Base-by-base conservation (phyloP, 176 grass and related monocot species). In the Rhynchospora tenuis region DNA sequence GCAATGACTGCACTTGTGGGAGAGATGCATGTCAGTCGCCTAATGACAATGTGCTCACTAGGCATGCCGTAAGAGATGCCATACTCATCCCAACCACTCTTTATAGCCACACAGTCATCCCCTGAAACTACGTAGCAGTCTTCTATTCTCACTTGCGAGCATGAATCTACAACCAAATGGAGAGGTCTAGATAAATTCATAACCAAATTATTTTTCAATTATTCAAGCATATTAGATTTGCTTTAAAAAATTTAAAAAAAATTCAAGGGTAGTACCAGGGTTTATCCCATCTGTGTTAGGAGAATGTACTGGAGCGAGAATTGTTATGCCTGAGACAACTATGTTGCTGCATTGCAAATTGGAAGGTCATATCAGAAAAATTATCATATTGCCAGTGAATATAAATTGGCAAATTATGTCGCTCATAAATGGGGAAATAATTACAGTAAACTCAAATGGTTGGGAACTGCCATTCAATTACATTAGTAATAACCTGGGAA, bases 231-330 rank as follows among this genome's bases (percentile, higher is more conserved):
- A 54, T 51, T 3, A 3, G 72, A 16, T 5, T 54, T 7, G 47
- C 15, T 52, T 69, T 54, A 12, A 31, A 45, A 45, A 20, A n/a
- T n/a, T n/a, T n/a, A 44, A 14, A 60, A 58, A 58, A 79, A 38
- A 7, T 31, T 62, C 0, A 15, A 7, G 46, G 47, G 55, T 0
- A 70, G 33, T 82, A 90, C 89, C 89, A 54, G 95, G 96, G 83
- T 98, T 98, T 83, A 98, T 95, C 62, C 93, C 96, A 81, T 98
- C 93, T 0, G 96, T 98, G 91, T 98, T 98, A 15, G 96, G 95
- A 0, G 95, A 98, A 28, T 11, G 75, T 6, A 85, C 71, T 1
- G 96, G 96, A 12, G 96, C 96, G 0, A 98, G 86, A 82, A 98
- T 98, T 23, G 96, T 93, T 5, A 98, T 83, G 5, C 90, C 74